A percentile compares a stretch with the other conserved stretches of the same genome.
phyloP scores from a whole-genome alignment of 768 basidiomycete species.

The Lanmaoa rubissima region DNA sequence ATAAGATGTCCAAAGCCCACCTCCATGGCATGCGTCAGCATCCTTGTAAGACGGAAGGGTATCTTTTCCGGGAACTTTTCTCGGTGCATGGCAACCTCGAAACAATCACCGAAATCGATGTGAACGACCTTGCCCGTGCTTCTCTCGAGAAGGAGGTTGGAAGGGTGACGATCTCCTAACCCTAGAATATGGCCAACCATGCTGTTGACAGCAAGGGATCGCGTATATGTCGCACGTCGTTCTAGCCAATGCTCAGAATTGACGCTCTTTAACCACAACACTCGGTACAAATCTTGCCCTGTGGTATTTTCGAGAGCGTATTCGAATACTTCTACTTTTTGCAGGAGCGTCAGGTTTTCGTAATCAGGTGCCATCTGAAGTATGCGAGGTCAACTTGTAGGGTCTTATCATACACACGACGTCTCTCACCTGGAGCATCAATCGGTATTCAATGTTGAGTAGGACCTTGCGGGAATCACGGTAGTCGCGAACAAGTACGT shows the following conservation, averaged over 20 bases:
- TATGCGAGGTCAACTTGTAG: background rate
- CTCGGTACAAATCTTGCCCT: constrained; percentile 94
- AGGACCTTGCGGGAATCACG: constrained; percentile 95
- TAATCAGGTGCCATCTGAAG: constrained; percentile 97
- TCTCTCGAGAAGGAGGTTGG: constrained; percentile 89
- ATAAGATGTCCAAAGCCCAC: constrained; percentile 38
- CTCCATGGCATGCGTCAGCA: constrained; percentile 99
- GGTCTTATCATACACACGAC: constrained; percentile 56
- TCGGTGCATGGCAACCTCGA: constrained; percentile 96
- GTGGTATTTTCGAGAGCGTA: constrained; percentile 98
- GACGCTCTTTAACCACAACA: constrained; percentile 92
- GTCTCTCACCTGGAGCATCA: constrained; percentile 91
- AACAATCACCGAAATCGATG: constrained; percentile 97
- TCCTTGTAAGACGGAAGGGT: constrained; percentile 95
- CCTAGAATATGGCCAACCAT: constrained; percentile 99
- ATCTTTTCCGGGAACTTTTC: constrained; percentile 99
- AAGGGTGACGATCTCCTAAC: constrained; percentile 96
- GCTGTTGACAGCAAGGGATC: constrained; percentile 93
- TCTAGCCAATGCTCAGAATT: constrained; percentile 99
- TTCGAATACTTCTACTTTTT: constrained; percentile 99
- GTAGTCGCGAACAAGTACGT: constrained; percentile 94
- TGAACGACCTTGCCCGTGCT: constrained; percentile 94
- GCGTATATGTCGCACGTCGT: constrained; percentile 91
- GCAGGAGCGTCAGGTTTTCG: constrained; percentile 87
- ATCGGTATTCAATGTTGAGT: constrained; percentile 95